Evolutionary conservation across 148 eudicot species (phyloP).

Genomic region (Tetragonia tetragonoides): DNA sequence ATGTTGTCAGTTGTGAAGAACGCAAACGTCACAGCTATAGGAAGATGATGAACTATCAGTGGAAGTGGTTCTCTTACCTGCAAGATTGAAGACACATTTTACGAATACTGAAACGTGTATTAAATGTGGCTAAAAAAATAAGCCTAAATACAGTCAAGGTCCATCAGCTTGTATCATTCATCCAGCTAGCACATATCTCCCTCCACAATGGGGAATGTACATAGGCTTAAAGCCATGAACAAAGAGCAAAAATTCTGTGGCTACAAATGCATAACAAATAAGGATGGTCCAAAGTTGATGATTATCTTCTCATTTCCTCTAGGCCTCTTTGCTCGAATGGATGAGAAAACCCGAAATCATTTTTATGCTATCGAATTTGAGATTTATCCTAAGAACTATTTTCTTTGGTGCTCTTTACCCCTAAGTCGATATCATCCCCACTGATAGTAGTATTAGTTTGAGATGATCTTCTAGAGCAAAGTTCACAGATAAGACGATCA

Average conservation of each 20-base stretch:
- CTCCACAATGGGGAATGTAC: neutral
- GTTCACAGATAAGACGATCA: neutral
- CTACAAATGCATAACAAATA: neutral
- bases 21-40: conserved; percentile 89
- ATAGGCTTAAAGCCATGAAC: neutral
- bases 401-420: neutral
- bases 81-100: neutral
- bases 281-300: neutral
- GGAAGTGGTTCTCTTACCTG: conserved; percentile 87
- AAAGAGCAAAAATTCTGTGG: neutral
- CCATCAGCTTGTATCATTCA: neutral
- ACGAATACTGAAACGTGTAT: neutral
- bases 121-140: neutral
- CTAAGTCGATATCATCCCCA: neutral
- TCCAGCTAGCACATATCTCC: neutral
- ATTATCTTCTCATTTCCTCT: neutral
- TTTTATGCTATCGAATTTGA: no score
- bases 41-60: conserved; percentile 84
- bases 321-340: neutral
- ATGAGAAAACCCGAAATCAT: neutral
- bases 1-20: conserved; percentile 56
- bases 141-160: neutral
- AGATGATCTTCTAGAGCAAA: neutral
- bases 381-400: neutral
- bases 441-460: neutral